Percentiles rank a stretch among this genome's conserved stretches.
Conservation (phyloP, 139 green algal genomes). For the Picochlorum sp. region DNA sequence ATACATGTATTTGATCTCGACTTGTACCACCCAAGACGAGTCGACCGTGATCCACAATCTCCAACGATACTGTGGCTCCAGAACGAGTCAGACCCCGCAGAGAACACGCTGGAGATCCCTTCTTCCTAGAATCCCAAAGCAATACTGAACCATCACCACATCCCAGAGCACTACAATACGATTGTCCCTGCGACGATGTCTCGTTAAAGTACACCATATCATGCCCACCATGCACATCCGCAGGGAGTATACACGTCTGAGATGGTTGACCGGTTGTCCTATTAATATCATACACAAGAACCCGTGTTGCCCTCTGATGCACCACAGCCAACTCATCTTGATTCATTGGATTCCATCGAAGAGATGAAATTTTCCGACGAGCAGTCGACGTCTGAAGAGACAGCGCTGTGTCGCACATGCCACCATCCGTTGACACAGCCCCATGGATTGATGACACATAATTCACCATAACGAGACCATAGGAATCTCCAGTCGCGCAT, state of each 20-base stretch:
- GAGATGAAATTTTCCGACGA: slow-evolving; percentile 14
- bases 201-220: neutral
- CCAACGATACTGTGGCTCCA: neutral
- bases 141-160: neutral
- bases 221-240: neutral
- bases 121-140: slow-evolving; percentile 6
- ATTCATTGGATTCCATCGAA: slow-evolving; percentile 23
- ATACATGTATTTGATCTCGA: slow-evolving; percentile 18
- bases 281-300: slow-evolving; percentile 30
- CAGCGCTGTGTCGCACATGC: neutral
- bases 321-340: slow-evolving; percentile 20
- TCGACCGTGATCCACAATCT: neutral
- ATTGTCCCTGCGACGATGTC: neutral
- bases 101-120: neutral
- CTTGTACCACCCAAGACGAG: slow-evolving; percentile 17
- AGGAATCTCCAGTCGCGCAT: slow-evolving; percentile 11
- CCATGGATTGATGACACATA: neutral
- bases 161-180: neutral
- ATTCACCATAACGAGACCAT: slow-evolving; percentile 20
- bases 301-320: neutral
- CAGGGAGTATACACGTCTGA: neutral
- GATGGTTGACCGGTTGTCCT: slow-evolving; percentile 14
- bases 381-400: neutral
- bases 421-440: neutral
- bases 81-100: slow-evolving; percentile 4